These are phyloP conservation scores for Aspergillus ochraceoroseus DNA, from an alignment of 2,329 filamentous ascomycete genomes.

Conservation along the genomic window DNA sequence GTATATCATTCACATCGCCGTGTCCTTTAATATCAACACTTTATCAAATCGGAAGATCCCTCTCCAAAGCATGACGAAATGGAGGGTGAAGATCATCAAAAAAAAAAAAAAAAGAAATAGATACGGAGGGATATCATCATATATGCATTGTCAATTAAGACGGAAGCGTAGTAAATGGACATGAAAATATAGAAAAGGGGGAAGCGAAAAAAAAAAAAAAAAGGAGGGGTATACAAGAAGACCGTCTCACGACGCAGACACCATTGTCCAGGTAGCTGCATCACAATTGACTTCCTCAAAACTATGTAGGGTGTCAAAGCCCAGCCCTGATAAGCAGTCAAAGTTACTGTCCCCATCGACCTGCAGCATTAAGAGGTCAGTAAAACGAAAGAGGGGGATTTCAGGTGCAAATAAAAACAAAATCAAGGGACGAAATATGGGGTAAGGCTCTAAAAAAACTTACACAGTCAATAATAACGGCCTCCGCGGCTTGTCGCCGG, in stretches of 20 bases:
- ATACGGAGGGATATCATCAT: not conserved
- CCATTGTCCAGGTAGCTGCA: slow-evolving; percentile 57
- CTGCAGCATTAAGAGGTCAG: slow-evolving; percentile 44
- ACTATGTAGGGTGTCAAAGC: slow-evolving; percentile 70
- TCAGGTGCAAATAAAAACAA: not conserved
- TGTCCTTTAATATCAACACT: slow-evolving; percentile 3
- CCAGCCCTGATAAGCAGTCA: slow-evolving; percentile 71
- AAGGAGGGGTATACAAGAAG: slow-evolving; percentile 7
- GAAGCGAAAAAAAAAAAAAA: slow-evolving; percentile 3
- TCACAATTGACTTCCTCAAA: slow-evolving; percentile 77
- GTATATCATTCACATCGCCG: slow-evolving; percentile 1
- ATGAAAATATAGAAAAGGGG: not conserved
- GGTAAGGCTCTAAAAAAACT: no score
- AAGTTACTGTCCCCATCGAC: slow-evolving; percentile 66
- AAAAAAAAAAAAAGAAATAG: not conserved
- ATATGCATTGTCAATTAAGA: slow-evolving; percentile 8
- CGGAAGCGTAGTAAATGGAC: slow-evolving; percentile 1
- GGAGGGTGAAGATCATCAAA: no score
- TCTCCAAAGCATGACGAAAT: not conserved
- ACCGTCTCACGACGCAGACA: slow-evolving; percentile 38
- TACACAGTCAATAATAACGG: slow-evolving; percentile 75
- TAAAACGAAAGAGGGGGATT: slow-evolving; percentile 1
- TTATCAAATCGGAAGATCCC: not conserved
- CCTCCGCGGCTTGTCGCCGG: slow-evolving; percentile 68
- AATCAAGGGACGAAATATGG: no score